Evolutionary conservation across 306 rosid species (phyloP).

Genomic region (Quercus bicolor): DNA sequence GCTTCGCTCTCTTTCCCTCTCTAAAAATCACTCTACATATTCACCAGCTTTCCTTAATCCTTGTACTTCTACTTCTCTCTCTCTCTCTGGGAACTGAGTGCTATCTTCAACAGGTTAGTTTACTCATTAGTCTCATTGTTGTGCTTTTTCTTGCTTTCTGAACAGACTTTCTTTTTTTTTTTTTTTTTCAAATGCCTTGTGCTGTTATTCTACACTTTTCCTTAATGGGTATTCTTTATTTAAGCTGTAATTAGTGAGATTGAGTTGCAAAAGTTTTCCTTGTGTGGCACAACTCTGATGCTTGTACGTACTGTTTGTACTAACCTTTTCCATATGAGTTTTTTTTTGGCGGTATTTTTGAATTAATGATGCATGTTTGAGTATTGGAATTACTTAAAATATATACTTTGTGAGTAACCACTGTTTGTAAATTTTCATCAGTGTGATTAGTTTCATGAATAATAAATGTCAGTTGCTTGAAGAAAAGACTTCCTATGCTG

Average conservation of each 20-base stretch:
- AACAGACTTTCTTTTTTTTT: background rate
- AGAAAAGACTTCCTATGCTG: too few relatives aligned
- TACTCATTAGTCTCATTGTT: background rate
- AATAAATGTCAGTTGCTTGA: too few relatives aligned
- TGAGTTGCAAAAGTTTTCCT: background rate
- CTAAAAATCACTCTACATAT: background rate
- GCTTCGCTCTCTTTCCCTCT: background rate
- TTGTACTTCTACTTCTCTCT: background rate
- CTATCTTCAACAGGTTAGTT: slow-evolving; percentile 29
- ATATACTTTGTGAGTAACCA: background rate
- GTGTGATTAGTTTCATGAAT: background rate
- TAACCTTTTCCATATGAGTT: background rate
- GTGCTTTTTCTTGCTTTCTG: background rate
- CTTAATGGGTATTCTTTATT: slow-evolving; percentile 11
- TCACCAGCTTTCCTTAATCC: background rate
- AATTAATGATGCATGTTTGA: background rate
- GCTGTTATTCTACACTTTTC: background rate
- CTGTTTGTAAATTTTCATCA: background rate
- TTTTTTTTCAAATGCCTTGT: background rate
- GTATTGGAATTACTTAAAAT: background rate
- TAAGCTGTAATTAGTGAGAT: background rate
- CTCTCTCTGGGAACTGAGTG: background rate
- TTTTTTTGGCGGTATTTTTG: background rate
- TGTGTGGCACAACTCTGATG: background rate
- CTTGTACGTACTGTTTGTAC: background rate